Conservation (phyloP, 805 yeast genomes). For the Pichia deserticola region DNA sequence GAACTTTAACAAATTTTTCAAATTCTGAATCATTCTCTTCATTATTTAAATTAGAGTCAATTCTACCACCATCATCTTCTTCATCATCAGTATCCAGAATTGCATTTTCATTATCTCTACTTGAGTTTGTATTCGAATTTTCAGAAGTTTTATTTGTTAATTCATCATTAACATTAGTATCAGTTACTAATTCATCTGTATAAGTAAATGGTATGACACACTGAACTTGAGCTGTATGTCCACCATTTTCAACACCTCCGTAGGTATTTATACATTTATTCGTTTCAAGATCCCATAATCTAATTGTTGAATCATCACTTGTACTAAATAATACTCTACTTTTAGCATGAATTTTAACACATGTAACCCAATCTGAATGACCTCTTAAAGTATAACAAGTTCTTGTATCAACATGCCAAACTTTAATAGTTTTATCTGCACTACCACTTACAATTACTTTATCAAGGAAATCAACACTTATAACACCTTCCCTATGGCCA, state of each 20-base stretch:
- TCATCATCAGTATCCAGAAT: slow-evolving; percentile 7
- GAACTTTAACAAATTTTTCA: slow-evolving; percentile 12
- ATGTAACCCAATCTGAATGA: slow-evolving; percentile 86
- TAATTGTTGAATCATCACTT: slow-evolving; percentile 83
- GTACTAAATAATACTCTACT: slow-evolving; percentile 79
- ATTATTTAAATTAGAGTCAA: slow-evolving; percentile 8
- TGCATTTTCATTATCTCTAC: slow-evolving; percentile 38
- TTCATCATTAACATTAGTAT: slow-evolving; percentile 16
- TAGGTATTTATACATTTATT: slow-evolving; percentile 74
- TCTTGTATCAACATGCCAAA: slow-evolving; percentile 93
- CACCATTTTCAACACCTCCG: slow-evolving; percentile 65
- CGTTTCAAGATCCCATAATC: slow-evolving; percentile 89
- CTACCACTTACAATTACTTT: slow-evolving; percentile 88
- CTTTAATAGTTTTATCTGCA: slow-evolving; percentile 85
- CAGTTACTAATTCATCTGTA: slow-evolving; percentile 44
- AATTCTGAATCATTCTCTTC: slow-evolving; percentile 16
- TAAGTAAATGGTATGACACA: slow-evolving; percentile 80
- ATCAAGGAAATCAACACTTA: slow-evolving; percentile 71
- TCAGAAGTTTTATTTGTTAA: background rate
- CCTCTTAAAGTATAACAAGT: slow-evolving; percentile 91
- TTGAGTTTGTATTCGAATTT: background rate
- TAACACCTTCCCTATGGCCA: slow-evolving; percentile 84
- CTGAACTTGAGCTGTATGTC: slow-evolving; percentile 93
- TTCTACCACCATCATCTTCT: background rate
- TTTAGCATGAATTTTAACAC: slow-evolving; percentile 76